phyloP scores from a whole-genome alignment of 139 green algal species.

The Chlamydomonas sphaeroides region DNA sequence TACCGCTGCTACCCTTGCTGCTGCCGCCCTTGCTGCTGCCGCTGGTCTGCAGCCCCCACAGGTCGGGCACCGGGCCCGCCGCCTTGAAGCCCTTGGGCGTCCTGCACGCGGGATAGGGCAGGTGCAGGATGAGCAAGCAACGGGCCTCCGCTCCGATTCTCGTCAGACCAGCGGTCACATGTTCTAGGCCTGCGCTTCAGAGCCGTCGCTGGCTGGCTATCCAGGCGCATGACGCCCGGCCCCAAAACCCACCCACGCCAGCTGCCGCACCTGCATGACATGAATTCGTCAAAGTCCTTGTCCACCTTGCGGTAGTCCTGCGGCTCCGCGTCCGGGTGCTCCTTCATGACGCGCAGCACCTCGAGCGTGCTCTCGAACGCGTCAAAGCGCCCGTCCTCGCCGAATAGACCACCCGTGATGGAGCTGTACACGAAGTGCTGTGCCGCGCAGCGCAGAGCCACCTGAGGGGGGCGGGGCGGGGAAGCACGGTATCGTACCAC shows the following conservation, averaged over 20 bases:
- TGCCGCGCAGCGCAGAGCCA: constrained; percentile 25
- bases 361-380: constrained; percentile 34
- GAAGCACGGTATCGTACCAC: no score
- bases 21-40: no score
- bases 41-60: not conserved
- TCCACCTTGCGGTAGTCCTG: constrained; percentile 1
- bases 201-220: no score
- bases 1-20: not conserved
- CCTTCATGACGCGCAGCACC: constrained; percentile 13
- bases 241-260: no score
- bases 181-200: no score
- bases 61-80: not conserved
- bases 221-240: no score
- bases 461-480: not conserved
- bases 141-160: no score
- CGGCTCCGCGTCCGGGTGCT: constrained; percentile 2
- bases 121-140: no score
- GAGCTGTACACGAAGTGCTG: constrained; percentile 44
- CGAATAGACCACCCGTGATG: constrained; percentile 26
- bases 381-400: constrained; percentile 34
- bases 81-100: not conserved
- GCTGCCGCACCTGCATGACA: no score
- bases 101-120: no score
- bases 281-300: constrained; percentile 17
- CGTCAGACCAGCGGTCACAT: no score